Base-by-base conservation (phyloP, 495 filamentous ascomycete genomes). In the Diplogelasinospora grovesii region DNA sequence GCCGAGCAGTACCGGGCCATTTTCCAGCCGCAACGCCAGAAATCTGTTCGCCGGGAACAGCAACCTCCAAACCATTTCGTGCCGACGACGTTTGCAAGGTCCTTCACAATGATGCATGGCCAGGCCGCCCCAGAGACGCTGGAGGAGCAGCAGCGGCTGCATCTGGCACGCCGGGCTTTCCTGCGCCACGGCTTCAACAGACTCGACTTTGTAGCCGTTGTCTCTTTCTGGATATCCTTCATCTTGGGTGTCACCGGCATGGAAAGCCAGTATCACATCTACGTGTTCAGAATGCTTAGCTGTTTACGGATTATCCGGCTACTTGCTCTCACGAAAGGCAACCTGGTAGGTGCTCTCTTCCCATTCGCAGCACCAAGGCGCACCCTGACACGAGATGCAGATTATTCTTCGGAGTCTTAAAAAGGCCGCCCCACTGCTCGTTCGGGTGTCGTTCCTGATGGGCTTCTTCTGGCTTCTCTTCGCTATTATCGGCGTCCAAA, bases 381-480 rank as follows among this genome's bases (percentile, higher is more conserved):
- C 11, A 5, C 2, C 5, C 57, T 68, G 51, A 63, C 43, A 14
- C 34, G 23, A 10, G 23, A 15, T 21, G 8, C 59, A 85, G 72
- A 84, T 96, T 25, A 97, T 99, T 56, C 71, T 97, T 23, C 76
- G 87, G 57, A 96, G 90, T 74, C 64, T 99, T 31, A 97, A 97
- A 58, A 90, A 95, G 56, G 89, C 92, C 3, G 86, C 89, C 0
- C 92, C 92, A 11, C 68, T 95, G 30, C 80, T 99, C n/a, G 81
- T 93, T 25, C 85, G 95, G 46, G 93, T 99, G 23, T 89, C 86
- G 4, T 94, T 99, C 54, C 70, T 99, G 11, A 93, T 99, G 57
- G 81, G 87, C 19, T 99, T 99, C 66, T 99, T 99, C 59, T 99
- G 92, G 92, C 81, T 99, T 29, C 69, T 99, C 6, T 99, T 99